Percentiles rank a stretch among this genome's conserved stretches.
Conservation (phyloP, 2,329 filamentous ascomycete species). For the Cryphonectria parasitica region DNA sequence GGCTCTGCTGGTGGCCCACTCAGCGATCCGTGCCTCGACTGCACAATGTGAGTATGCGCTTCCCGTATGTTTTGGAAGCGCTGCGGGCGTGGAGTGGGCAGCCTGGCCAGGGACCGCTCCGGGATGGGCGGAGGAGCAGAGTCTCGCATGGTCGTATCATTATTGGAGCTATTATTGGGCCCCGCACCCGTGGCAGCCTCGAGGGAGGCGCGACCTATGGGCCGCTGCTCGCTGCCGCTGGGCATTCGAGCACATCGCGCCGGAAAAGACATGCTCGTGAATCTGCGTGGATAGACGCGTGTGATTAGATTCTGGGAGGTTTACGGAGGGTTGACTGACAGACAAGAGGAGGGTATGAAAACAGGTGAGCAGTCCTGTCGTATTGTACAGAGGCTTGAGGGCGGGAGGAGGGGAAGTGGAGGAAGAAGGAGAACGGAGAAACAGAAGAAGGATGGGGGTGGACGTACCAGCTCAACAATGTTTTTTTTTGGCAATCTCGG, state of each 20-base stretch:
- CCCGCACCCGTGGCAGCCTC: neutral
- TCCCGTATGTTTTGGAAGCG: slow-evolving; percentile 44
- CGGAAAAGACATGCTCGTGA: neutral
- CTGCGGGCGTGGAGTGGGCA: slow-evolving; percentile 38
- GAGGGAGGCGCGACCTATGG: neutral
- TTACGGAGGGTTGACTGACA: neutral
- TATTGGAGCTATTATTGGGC: neutral
- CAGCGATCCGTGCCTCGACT: slow-evolving; percentile 17
- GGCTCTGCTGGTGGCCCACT: slow-evolving; percentile 17
- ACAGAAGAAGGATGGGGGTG: neutral
- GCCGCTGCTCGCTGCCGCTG: neutral
- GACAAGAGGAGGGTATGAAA: neutral
- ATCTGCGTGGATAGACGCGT: neutral
- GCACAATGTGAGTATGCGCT: slow-evolving; percentile 45
- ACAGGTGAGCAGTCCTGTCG: neutral
- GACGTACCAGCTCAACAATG: neutral
- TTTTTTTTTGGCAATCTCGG: neutral
- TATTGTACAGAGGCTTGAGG: neutral
- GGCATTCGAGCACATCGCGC: neutral
- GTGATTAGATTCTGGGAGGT: neutral
- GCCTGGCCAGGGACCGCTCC: slow-evolving; percentile 1
- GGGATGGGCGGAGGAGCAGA: neutral
- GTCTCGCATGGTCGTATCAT: neutral
- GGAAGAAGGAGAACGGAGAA: neutral
- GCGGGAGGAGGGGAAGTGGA: neutral